Evolutionary conservation across 352 stramenopile species (phyloP), one percentile per base, ranked within the genome.

Genomic region (Pythium volutum): DNA sequence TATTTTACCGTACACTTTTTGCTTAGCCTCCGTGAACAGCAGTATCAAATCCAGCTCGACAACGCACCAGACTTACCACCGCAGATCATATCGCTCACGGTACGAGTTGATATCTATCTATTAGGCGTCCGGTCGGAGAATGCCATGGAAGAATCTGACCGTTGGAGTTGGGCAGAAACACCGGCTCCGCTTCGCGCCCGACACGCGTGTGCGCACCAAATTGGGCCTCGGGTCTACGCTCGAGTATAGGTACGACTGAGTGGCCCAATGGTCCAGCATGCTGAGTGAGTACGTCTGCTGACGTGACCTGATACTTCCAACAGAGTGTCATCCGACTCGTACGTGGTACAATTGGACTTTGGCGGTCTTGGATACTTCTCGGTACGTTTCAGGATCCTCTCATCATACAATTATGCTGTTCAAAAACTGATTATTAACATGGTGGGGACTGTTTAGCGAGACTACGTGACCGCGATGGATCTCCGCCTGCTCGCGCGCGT

Each of bases 401-500:
- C 31, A 11, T 11, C 31, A n/a, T n/a, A n/a, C n/a, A n/a, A n/a
- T n/a, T n/a, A n/a, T n/a, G n/a, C n/a, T n/a, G n/a, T n/a, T n/a
- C n/a, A n/a, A n/a, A n/a, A n/a, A n/a, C n/a, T n/a, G n/a, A n/a
- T n/a, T n/a, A n/a, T n/a, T n/a, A n/a, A n/a, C n/a, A n/a, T n/a
- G n/a, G n/a, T n/a, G n/a, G 39, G 26, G 31, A 20, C 54, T 27
- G 9, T 48, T 20, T 48, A 66, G 71, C 51, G 62, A 2, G 66
- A 71, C 18, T 68, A 89, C 26, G 77, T 91, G 48, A 59, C 64
- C 2, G 84, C 78, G 15, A 72, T 94, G 20, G 84, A 94, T 48
- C 58, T 94, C 22, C 76, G 79, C 2, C 64, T 94, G 18, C 69
- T 94, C 1, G 60, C 69, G 2, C 84, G 81, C 31, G 70, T 94